Evolutionary conservation across 2,329 filamentous ascomycete species (phyloP), one percentile per base, ranked within the genome.

Genomic region (Fusarium graminum): DNA sequence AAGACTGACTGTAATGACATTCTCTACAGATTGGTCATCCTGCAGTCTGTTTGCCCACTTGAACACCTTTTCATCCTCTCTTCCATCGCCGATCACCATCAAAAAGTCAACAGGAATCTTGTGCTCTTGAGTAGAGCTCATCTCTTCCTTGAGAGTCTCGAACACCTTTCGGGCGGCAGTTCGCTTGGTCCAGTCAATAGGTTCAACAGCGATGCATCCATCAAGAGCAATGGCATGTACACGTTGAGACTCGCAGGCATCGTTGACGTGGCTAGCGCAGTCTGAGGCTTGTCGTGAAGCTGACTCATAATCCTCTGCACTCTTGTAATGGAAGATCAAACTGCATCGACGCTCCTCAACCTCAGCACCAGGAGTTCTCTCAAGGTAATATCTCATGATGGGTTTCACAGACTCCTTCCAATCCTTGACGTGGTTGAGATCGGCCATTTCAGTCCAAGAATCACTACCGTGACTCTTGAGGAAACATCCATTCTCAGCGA

Each of bases 401-500:
- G 88, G 86, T 74, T 87, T 88, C 55, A 97, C 92, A 0, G 92
- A 91, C 41, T 89, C 83, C 78, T 97, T 97, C 94, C 94, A 98
- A 6, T 84, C 83, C 26, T 84, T 81, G 60, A 92, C 90, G 70
- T 90, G 86, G 4, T 87, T 83, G 2, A 87, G 83, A 74, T 97
- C 89, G 4, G 90, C 89, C 79, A 97, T 90, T 64, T 90, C 88
- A 4, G 85, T 87, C 95, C 95, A 98, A 34, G 86, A 83, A 25
- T 86, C 85, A 16, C 82, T 84, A 19, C 88, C 86, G 43, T 86
- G 88, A 65, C 92, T 86, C 70, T 91, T 92, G 57, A 97, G 81
- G 79, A 96, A 98, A 76, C 92, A 97, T 3, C 94, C 94, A 68
- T 97, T 97, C 79, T 98, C 94, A 0, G 94, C 94, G 67, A 98